Evolutionary conservation across 1,139 yeast species (phyloP), one percentile per base, ranked within the genome.

Genomic region (Protomyces arabidopsidicola): DNA sequence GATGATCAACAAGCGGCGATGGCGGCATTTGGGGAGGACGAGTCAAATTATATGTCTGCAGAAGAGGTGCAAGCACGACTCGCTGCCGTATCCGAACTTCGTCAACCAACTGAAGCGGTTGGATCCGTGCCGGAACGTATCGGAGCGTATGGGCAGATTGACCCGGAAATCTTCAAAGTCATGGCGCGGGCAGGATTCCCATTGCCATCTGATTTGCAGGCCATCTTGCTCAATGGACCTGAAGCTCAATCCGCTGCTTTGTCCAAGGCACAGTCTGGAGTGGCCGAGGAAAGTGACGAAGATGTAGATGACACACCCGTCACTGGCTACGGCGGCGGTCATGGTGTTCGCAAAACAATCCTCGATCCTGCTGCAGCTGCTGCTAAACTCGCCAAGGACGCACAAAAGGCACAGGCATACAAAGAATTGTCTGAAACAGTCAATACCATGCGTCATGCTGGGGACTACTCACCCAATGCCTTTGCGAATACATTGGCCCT

Each of bases 401-500:
- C 42, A 27, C 54, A 58, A 50, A 58, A 52, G 35, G 62, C 62
- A 5, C 31, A 52, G 8, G 5, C 50, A 2, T 58, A 58, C 35
- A 18, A 31, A 35, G 56, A 20, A 18, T 39, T 58, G 9, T 22
- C 56, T 5, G 52, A 24, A 1, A 16, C 45, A 3, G 45, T 52
- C 48, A 16, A 31, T 42, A 9, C 36, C 3, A n/a, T 16, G 16
- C 45, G 62, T 27, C 42, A 27, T 34, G 45, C 42, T 24, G 56
- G n/a, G 8, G 56, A 58, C 24, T 22, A 18, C 8, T 52, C 78
- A 12, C 70, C 73, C 1, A 79, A 77, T 1, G 75, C 83, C 0
- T 78, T 90, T 50, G 77, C 78, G 1, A 77, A 81, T 67, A 84
- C 87, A 0, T 81, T 88, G 0, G 76, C 78, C 36, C 71, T 93